phyloP scores from a whole-genome alignment of 345 rosid genomes.

The Populus euphratica region DNA sequence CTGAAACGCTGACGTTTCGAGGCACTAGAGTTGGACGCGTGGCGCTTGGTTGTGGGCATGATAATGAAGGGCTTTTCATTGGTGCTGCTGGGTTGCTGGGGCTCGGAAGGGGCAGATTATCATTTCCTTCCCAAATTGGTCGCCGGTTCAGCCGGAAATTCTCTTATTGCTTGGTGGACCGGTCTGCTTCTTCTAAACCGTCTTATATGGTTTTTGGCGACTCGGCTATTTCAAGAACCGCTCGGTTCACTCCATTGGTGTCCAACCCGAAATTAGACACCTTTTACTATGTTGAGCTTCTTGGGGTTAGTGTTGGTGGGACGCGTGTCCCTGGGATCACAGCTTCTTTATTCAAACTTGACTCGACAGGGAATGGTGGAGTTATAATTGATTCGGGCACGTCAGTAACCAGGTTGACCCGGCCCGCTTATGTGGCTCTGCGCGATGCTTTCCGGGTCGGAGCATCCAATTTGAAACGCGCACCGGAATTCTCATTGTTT shows the following conservation, averaged over 20 bases:
- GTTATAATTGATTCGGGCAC: slow-evolving; percentile 91
- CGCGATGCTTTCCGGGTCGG: slow-evolving; percentile 61
- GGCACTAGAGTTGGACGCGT: slow-evolving; percentile 56
- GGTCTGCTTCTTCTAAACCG: slow-evolving; percentile 75
- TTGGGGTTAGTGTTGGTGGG: slow-evolving; percentile 89
- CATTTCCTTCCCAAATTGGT: slow-evolving; percentile 80
- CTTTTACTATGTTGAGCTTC: slow-evolving; percentile 81
- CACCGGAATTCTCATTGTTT: slow-evolving; percentile 55
- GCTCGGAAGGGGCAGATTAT: slow-evolving; percentile 77
- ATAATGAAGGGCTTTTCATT: slow-evolving; percentile 84
- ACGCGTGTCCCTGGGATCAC: slow-evolving; percentile 60
- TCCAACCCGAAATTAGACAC: slow-evolving; percentile 86
- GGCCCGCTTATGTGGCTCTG: slow-evolving; percentile 60
- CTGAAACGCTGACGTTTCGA: slow-evolving; percentile 82
- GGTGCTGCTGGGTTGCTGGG: slow-evolving; percentile 94
- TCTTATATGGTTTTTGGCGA: slow-evolving; percentile 80
- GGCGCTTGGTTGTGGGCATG: slow-evolving; percentile 88
- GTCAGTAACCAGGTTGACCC: slow-evolving; percentile 71
- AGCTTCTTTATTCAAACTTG: slow-evolving; percentile 73
- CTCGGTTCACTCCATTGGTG: slow-evolving; percentile 69
- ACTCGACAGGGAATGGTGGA: slow-evolving; percentile 72
- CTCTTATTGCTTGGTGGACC: slow-evolving; percentile 85
- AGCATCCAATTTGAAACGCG: slow-evolving; percentile 45
- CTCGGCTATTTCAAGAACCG: slow-evolving; percentile 63
- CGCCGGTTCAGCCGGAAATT: slow-evolving; percentile 72